Evolutionary conservation across 1,284 basidiomycete species (phyloP), one percentile per base, ranked within the genome.

Genomic region (Cryptococcus sp.): DNA sequence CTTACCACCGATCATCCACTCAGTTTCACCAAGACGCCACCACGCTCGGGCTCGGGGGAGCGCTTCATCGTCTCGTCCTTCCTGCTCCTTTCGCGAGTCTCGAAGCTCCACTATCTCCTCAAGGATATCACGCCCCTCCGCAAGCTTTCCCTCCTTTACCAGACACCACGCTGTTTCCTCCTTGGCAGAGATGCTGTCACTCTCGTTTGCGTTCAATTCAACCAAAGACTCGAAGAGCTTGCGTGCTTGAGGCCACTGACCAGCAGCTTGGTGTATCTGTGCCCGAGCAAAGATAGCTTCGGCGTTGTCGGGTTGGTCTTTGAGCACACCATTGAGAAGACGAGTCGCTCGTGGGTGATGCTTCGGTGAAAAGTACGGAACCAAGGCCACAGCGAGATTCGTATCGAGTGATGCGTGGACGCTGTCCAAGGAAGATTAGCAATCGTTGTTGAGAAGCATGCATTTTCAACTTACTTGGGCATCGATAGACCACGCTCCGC

Each of bases 151-250:
- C 5, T 83, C 72, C 61, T 89, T 86, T 61, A 86, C 85, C 41
- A 83, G 79, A 75, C 91, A 93, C 94, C 95, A 98, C 0, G 89
- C 92, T 25, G 82, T 75, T 71, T 97, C 93, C 69, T 94, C 91
- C 61, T 80, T 81, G 0, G 91, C 89, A 43, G 89, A 87, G 6
- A 89, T 68, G n/a, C 82, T 83, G 6, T 83, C 72, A 61, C 57
- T 58, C 48, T 72, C 62, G 16, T 68, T 55, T 7, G 55, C 59
- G n/a, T 62, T 64, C 22, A 71, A 5, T 84, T 73, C 69, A 1
- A 80, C 62, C 16, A 83, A 79, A 5, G 69, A 73, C 20, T 80
- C 79, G 76, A 95, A 97, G 6, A 86, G 64, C 2, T 73, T 69
- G 20, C 81, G 81, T 0, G 94, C 92, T 22, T 87, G 85, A 0